phyloP scores from a whole-genome alignment of 345 rosid species.

The Firmiana major region DNA sequence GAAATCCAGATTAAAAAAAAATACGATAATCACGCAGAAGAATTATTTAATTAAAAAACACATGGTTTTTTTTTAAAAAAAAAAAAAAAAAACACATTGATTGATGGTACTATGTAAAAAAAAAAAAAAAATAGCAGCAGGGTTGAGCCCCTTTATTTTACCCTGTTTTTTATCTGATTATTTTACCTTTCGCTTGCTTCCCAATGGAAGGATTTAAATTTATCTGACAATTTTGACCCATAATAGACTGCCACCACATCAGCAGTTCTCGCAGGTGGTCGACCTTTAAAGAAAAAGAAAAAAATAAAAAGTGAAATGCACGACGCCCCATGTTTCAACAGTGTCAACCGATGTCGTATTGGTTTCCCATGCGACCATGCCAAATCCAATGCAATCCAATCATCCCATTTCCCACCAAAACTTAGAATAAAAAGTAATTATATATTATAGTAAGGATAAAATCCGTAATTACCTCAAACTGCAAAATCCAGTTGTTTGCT shows the following conservation, averaged over 20 bases:
- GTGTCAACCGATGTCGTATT: neutral
- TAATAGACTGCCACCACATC: neutral
- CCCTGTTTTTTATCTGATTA: neutral
- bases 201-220: neutral
- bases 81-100: no score
- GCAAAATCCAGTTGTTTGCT: constrained; percentile 73
- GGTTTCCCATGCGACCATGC: neutral
- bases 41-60: no score
- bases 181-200: neutral
- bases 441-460: neutral
- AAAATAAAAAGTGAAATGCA: constrained; percentile 5
- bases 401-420: neutral
- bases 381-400: constrained; percentile 20
- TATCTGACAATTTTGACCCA: neutral
- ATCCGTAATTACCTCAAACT: constrained; percentile 65
- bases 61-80: no score
- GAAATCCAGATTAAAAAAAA: no score
- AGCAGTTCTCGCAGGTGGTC: neutral
- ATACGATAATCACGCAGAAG: no score
- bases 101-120: no score
- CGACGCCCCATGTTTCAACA: constrained; percentile 14
- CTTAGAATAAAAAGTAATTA: neutral
- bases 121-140: no score
- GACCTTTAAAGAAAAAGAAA: neutral
- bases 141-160: no score